Evolutionary conservation across 257 asterid genomes (phyloP).

Genomic region (Nicotiana benthamiana): DNA sequence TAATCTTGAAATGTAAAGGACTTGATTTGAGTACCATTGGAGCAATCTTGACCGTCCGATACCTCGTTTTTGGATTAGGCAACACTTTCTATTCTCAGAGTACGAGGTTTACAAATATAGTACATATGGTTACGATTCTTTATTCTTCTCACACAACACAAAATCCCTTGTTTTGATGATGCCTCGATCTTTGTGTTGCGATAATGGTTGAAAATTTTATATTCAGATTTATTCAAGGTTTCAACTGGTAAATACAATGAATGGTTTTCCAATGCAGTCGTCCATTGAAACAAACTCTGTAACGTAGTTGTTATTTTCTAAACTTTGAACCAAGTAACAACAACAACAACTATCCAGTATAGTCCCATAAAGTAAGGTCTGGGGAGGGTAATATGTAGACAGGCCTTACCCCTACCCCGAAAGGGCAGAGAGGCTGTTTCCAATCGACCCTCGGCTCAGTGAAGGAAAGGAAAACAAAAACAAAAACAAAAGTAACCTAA

Average conservation of each 20-base stretch:
- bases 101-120: slow-evolving; percentile 20
- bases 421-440: no score
- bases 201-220: background rate
- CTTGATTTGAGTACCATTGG: slow-evolving; percentile 2
- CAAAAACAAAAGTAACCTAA: no score
- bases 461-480: no score
- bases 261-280: background rate
- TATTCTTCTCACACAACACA: background rate
- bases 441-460: no score
- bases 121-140: background rate
- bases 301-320: background rate
- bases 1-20: slow-evolving; percentile 18
- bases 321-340: background rate
- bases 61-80: slow-evolving; percentile 16
- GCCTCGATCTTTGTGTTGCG: slow-evolving; percentile 8
- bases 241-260: background rate
- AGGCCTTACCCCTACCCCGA: no score
- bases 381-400: no score
- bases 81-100: slow-evolving; percentile 15
- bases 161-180: slow-evolving; percentile 18
- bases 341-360: no score
- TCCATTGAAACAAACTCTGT: background rate
- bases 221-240: background rate
- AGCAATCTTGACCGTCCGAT: background rate
- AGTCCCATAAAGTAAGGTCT: no score